Base-by-base conservation (phyloP, 495 filamentous ascomycete species). In the Hypoxylon trugodes region DNA sequence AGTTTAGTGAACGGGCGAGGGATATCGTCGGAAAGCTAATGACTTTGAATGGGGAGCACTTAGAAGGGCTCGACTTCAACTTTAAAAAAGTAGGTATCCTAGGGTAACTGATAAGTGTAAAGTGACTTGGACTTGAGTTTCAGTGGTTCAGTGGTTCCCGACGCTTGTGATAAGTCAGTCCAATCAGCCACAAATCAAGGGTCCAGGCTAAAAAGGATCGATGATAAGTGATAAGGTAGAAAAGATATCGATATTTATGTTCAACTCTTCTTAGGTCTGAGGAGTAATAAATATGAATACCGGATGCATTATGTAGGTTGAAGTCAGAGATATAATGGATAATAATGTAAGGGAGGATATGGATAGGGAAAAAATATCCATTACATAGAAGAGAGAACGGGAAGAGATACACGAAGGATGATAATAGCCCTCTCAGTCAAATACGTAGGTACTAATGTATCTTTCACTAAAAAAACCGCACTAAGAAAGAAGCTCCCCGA, bases 11-110 rank as follows among this genome's bases (percentile, higher is more conserved):
- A 49, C 32, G 36, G 26, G 48, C 43, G 42, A 65, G 49, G n/a
- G 61, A 12, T 59, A 59, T 65, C 30, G 36, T 50, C 49, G 61
- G 61, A 41, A 59, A 60, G 35, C 37, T 51, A 56, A 55, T 56
- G 35, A 35, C 22, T 43, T 56, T 28, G 22, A 45, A 28, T 15
- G 21, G 42, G 37, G 35, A 25, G n/a, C 24, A 19, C 21, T 59
- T 19, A 19, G 13, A 32, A 56, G 36, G 37, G 8, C 32, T 53
- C 57, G 50, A 60, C 57, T 45, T 30, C 38, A 66, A 66, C 62
- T 60, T 18, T 65, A 55, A 65, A 25, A 16, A 33, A 56, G 7
- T 56, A 56, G 41, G 16, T 56, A 43, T 3, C 40, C 13, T 42
- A 42, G 40, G 21, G n/a, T n/a, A n/a, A n/a, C n/a, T n/a, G n/a